These are phyloP conservation scores for Torulaspora gathmanii DNA, from an alignment of 805 yeast genomes.

Conservation along the genomic window DNA sequence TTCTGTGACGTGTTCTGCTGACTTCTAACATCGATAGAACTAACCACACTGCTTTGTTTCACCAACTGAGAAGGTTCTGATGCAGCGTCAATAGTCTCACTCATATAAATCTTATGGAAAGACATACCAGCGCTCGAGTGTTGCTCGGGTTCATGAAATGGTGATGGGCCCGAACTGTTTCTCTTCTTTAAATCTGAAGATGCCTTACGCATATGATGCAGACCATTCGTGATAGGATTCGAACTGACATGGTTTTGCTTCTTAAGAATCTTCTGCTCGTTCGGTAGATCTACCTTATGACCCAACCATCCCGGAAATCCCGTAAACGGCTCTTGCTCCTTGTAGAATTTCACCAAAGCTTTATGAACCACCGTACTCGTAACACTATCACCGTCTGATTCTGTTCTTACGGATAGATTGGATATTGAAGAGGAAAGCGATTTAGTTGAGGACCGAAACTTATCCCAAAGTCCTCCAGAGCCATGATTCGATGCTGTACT, in stretches of 20 bases:
- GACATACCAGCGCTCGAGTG: slow-evolving; percentile 21
- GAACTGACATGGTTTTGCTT: slow-evolving; percentile 21
- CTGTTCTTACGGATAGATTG: slow-evolving; percentile 30
- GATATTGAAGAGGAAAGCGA: slow-evolving; percentile 29
- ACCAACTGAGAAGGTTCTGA: not conserved
- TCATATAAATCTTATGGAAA: slow-evolving; percentile 25
- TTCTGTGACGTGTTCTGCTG: not conserved
- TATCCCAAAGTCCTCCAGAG: slow-evolving; percentile 31
- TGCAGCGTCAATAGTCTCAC: slow-evolving; percentile 6
- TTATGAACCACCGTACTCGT: slow-evolving; percentile 44
- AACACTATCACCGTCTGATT: slow-evolving; percentile 41
- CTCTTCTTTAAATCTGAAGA: slow-evolving; percentile 11
- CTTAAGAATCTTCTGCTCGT: slow-evolving; percentile 31
- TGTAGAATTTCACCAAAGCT: slow-evolving; percentile 41
- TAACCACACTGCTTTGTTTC: not conserved
- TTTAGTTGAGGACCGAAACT: slow-evolving; percentile 32
- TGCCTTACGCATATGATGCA: slow-evolving; percentile 12
- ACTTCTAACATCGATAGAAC: not conserved
- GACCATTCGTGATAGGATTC: slow-evolving; percentile 10
- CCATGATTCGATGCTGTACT: slow-evolving; percentile 13
- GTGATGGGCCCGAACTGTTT: slow-evolving; percentile 5
- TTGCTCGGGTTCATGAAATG: slow-evolving; percentile 5
- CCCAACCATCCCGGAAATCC: slow-evolving; percentile 40
- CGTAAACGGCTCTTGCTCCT: slow-evolving; percentile 31
- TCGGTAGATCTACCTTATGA: slow-evolving; percentile 33